Evolutionary conservation across 495 filamentous ascomycete species (phyloP), one percentile per base, ranked within the genome.

Genomic region (Aspergillus funiculosus): DNA sequence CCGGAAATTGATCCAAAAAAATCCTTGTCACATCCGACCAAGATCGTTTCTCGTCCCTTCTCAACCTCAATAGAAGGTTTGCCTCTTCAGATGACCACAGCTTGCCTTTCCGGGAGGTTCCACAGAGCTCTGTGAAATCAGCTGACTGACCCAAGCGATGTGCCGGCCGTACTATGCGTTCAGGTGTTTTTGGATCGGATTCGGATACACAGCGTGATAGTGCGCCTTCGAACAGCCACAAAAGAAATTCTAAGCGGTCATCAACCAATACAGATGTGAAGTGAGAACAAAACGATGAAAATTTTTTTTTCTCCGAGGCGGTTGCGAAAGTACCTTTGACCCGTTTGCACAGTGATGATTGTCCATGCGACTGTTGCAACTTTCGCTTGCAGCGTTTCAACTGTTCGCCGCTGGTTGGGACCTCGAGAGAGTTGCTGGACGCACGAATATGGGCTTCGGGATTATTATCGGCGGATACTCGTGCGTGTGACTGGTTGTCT

Each of bases 21-120:
- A 55, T 46, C 39, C 43, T 53, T 43, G 32, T 39, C 14, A 59
- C 56, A 36, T 59, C 42, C 22, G 52, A 48, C 55, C 55, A 58
- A 39, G 51, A 30, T 29, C 43, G 46, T 30, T 31, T 44, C 42
- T 60, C 46, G 6, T 55, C 54, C 37, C 31, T 51, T 34, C 51
- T 48, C 36, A 57, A 50, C 54, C 49, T 51, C 30, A 60, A n/a
- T 35, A 60, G 45, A 44, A 60, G 49, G 14, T 44, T 30, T 10
- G 13, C 39, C 45, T 60, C 54, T 44, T 57, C 58, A 9, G 42
- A 15, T 3, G 53, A 52, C 48, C 51, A 57, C 25, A 27, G 39
- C 43, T 51, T 48, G 22, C 50, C 39, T 39, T 50, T 59, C 21
- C 52, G 44, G 9, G 43, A 53, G 43, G 22, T 51, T 41, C 46